Evolutionary conservation across 2,329 filamentous ascomycete species (phyloP).

Genomic region (Pestalotiopsis sp.): DNA sequence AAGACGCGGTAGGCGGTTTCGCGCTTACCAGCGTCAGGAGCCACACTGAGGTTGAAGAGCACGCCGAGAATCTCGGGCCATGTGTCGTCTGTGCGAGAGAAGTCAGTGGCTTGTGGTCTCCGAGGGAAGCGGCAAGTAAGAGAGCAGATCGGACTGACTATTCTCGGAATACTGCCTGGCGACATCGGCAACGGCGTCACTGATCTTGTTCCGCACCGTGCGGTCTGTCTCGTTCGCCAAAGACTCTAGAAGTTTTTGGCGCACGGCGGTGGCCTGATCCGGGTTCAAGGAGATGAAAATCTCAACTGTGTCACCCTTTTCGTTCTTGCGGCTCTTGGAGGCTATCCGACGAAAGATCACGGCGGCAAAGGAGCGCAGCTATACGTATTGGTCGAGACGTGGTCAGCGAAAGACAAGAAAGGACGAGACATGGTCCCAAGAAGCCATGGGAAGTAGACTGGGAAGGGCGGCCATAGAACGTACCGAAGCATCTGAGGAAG

Average conservation of each 20-base stretch:
- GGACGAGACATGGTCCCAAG: not conserved
- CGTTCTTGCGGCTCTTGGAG: constrained; percentile 81
- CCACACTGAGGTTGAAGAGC: constrained; percentile 90
- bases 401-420: not conserved
- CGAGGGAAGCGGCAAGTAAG: not conserved
- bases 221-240: constrained; percentile 74
- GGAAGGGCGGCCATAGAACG: constrained; percentile 28
- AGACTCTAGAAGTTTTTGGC: constrained; percentile 79
- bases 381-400: constrained; percentile 8
- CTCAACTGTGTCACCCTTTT: constrained; percentile 73
- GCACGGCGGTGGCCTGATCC: constrained; percentile 77
- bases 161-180: constrained; percentile 94
- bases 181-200: constrained; percentile 95
- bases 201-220: constrained; percentile 88
- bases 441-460: constrained; percentile 1
- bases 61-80: constrained; percentile 89
- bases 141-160: constrained; percentile 55
- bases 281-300: constrained; percentile 80
- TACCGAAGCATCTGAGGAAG: constrained; percentile 74
- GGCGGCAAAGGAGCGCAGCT: constrained; percentile 89
- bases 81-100: constrained; percentile 63
- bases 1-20: constrained; percentile 96
- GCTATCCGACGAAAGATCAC: constrained; percentile 94
- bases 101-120: constrained; percentile 18
- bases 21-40: constrained; percentile 77